Evolutionary conservation across 2,329 filamentous ascomycete genomes (phyloP).

Genomic region (Fusarium staphyleae): DNA sequence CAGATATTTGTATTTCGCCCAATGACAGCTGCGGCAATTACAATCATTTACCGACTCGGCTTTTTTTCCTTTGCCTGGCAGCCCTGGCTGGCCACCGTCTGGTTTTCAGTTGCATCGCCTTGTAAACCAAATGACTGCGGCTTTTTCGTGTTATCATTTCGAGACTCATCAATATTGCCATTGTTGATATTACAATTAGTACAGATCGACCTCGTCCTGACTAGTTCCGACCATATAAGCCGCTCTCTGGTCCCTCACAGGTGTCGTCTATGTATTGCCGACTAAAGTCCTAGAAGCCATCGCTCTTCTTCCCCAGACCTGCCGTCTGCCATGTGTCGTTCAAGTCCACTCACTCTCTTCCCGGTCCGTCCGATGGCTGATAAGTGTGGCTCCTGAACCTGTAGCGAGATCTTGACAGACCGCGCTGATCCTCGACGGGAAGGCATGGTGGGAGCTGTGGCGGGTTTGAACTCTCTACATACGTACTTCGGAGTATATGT

Average conservation of each 20-base stretch:
- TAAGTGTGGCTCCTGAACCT: background rate
- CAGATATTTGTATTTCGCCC: constrained; percentile 19
- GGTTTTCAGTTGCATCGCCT: constrained; percentile 28
- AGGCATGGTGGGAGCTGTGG: no score
- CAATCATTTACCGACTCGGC: constrained; percentile 18
- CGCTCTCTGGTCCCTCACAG: background rate
- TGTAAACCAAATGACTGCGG: constrained; percentile 3
- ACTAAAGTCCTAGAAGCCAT: constrained; percentile 16
- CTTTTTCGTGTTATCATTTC: constrained; percentile 4
- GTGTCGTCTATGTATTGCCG: constrained; percentile 8
- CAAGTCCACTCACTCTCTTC: constrained; percentile 25
- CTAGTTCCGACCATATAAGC: background rate
- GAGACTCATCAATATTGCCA: background rate
- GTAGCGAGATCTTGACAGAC: constrained; percentile 4
- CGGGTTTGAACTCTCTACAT: no score
- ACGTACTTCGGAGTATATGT: background rate
- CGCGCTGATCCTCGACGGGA: no score
- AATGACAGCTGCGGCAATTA: constrained; percentile 33
- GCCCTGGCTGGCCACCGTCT: background rate
- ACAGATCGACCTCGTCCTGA: background rate
- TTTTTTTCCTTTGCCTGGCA: background rate
- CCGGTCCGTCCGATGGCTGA: constrained; percentile 7
- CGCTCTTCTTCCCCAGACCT: constrained; percentile 19
- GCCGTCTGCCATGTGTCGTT: constrained; percentile 14
- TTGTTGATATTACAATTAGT: background rate